These are phyloP conservation scores for Diplodia seriata DNA, from an alignment of 2,329 filamentous ascomycete species.

Conservation along the genomic window DNA sequence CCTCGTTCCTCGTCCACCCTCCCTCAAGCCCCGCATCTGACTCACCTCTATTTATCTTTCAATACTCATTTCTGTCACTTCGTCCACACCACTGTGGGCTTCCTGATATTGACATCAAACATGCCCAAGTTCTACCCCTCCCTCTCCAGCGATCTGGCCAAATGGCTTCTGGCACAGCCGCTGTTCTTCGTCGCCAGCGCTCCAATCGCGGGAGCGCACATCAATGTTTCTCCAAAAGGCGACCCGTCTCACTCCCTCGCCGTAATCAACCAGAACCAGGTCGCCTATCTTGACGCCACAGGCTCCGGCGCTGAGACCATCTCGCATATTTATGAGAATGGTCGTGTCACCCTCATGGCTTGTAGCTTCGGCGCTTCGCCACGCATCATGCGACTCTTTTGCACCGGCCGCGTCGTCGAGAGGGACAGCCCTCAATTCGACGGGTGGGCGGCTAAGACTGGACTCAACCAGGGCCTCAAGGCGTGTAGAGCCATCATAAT, in stretches of 20 bases:
- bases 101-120: not conserved
- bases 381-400: conserved; percentile 70
- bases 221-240: conserved; percentile 81
- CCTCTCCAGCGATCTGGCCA: conserved; percentile 62
- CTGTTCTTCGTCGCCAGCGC: conserved; percentile 80
- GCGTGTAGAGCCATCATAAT: conserved; percentile 62
- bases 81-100: no score
- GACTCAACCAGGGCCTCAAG: conserved; percentile 52
- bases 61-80: no score
- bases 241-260: conserved; percentile 67
- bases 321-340: conserved; percentile 77
- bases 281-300: conserved; percentile 75
- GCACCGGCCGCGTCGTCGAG: conserved; percentile 65
- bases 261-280: conserved; percentile 64
- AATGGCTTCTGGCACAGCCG: conserved; percentile 71
- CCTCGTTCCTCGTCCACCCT: not conserved
- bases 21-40: not conserved
- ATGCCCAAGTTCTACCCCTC: conserved; percentile 68
- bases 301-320: conserved; percentile 80
- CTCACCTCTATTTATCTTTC: no score
- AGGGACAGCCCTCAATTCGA: conserved; percentile 57
- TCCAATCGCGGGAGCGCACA: conserved; percentile 69
- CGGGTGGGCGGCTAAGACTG: conserved; percentile 52
- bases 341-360: conserved; percentile 76
- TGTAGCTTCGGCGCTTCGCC: conserved; percentile 67